Base-by-base conservation (phyloP, 2,329 filamentous ascomycete genomes). In the Bertia moriformis region DNA sequence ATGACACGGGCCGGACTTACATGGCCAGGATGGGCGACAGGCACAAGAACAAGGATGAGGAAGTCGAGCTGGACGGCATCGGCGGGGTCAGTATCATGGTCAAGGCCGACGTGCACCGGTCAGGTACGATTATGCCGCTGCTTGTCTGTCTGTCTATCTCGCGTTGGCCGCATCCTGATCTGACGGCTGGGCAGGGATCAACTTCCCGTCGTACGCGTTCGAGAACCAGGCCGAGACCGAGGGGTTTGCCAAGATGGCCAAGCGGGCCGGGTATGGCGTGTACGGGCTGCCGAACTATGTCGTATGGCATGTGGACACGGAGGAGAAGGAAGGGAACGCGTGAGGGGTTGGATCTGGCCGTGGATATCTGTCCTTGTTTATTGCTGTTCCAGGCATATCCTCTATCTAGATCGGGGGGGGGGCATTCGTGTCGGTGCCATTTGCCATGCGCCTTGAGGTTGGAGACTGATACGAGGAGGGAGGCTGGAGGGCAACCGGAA, bases 191-290 rank as follows among this genome's bases (percentile, higher is more conserved):
- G 37, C 47, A 89, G 88, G 89, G 45, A 91, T 98, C 65, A 98
- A 98, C 61, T 98, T 98, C 60, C 91, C 91, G 5, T 79, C 78
- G 55, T 98, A 98, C 53, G 73, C 91, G 3, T 98, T 98, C 56
- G 91, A 98, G 58, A 96, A 98, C 60, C 91, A 98, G 64, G 91
- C 91, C 46, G 91, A 98, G 62, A 98, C 91, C 3, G 91, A 98
- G 63, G 91, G 91, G 4, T 98, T 98, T 54, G 91, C 91, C 27
- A 94, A 93, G 59, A 98, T 98, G 91, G 91, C 91, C 43, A 95
- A 93, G 65, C 73, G 87, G 45, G 91, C 91, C 14, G 91, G 91
- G 35, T 96, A 95, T 57, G 72, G 85, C 52, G 91, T 98, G 18
- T 74, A 86, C 48, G 91, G 91, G 36, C 67, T 98, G 41, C 91